These are phyloP conservation scores for Kazachstania taianensis DNA, from an alignment of 805 yeast genomes.

Conservation along the genomic window DNA sequence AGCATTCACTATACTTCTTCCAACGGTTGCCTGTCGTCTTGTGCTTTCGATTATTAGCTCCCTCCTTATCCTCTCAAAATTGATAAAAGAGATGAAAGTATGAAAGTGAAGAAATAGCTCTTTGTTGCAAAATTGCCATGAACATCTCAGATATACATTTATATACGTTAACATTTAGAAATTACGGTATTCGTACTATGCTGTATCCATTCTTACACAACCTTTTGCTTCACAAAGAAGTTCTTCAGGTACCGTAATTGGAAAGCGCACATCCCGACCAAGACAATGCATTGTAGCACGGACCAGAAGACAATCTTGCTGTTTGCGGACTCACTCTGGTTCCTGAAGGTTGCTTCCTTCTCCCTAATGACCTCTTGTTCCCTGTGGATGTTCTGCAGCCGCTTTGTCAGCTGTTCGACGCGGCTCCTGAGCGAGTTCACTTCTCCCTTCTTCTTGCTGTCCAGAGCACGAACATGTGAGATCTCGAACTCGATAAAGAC, in stretches of 20 bases:
- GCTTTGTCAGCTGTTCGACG: slow-evolving; percentile 45
- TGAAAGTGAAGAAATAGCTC: too few species aligned
- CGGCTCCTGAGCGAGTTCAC: slow-evolving; percentile 44
- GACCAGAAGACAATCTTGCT: slow-evolving; percentile 66
- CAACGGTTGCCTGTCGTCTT: too few species aligned
- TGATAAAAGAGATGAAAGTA: too few species aligned
- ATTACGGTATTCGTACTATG: too few species aligned
- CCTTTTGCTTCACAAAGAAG: slow-evolving; percentile 81
- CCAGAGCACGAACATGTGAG: slow-evolving; percentile 57
- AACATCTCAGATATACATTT: too few species aligned
- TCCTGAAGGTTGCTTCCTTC: slow-evolving; percentile 68
- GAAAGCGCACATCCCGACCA: slow-evolving; percentile 60
- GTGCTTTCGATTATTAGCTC: too few species aligned
- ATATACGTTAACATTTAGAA: too few species aligned
- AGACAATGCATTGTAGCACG: slow-evolving; percentile 55
- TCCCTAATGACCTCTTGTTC: slow-evolving; percentile 58
- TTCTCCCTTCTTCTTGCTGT: slow-evolving; percentile 48
- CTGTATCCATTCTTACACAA: slow-evolving; percentile 44
- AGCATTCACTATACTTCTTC: slow-evolving; percentile 24
- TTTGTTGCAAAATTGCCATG: not conserved
- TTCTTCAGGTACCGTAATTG: slow-evolving; percentile 69
- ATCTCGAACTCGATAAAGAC: slow-evolving; percentile 63
- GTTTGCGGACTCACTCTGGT: slow-evolving; percentile 69
- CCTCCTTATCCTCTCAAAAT: too few species aligned
- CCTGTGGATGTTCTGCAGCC: slow-evolving; percentile 46